phyloP scores from a whole-genome alignment of 2,329 filamentous ascomycete genomes.

The Cytospora paraplurivora region DNA sequence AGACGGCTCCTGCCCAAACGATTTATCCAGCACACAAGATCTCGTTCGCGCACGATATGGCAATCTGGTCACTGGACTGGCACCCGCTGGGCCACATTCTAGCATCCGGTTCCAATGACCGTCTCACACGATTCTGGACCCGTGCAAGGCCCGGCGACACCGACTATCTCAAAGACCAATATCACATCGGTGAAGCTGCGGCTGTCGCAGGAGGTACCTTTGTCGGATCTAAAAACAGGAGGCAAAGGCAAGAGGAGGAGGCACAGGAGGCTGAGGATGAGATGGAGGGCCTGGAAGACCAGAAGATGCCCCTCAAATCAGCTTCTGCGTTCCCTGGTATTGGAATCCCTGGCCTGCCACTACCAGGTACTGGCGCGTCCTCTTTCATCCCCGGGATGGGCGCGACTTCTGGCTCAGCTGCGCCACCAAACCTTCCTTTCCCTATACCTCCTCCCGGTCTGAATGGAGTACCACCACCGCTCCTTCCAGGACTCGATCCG shows the following conservation, averaged over 20 bases:
- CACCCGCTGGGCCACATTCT: constrained; percentile 95
- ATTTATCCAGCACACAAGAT: constrained; percentile 89
- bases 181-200: constrained; percentile 91
- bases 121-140: constrained; percentile 96
- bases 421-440: constrained; percentile 53
- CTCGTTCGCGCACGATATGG: constrained; percentile 87
- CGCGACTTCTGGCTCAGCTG: constrained; percentile 40
- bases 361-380: constrained; percentile 42
- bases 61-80: constrained; percentile 98
- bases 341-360: constrained; percentile 60
- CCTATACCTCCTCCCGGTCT: constrained; percentile 55
- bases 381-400: constrained; percentile 55
- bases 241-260: constrained; percentile 86
- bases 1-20: constrained; percentile 81
- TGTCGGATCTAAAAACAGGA: constrained; percentile 76
- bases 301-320: constrained; percentile 72
- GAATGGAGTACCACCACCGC: constrained; percentile 39
- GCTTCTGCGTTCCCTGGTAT: constrained; percentile 53
- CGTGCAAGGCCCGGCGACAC: constrained; percentile 84
- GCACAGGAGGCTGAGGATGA: constrained; percentile 94
- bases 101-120: constrained; percentile 93
- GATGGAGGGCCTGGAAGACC: constrained; percentile 87
- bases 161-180: constrained; percentile 85
- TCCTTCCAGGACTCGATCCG: constrained; percentile 56
- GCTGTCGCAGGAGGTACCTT: constrained; percentile 95